Base-by-base conservation (phyloP, 2,329 filamentous ascomycete species). In the Microsporum ferrugineum region DNA sequence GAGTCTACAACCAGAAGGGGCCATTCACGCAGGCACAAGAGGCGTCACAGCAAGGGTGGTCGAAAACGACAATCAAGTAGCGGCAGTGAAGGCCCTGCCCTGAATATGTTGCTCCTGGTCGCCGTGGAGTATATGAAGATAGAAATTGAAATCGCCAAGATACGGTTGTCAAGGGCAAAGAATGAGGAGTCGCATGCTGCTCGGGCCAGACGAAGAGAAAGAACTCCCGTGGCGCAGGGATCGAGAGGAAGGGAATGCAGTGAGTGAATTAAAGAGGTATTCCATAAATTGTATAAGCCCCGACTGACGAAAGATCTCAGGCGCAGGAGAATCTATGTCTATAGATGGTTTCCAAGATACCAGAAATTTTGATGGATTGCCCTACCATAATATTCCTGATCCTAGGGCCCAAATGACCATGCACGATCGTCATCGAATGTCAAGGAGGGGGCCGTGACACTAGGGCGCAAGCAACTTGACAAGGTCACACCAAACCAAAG, bases 91-190 rank as follows among this genome's bases (percentile, higher is more conserved):
- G 31, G 33, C 53, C 17, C 39, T 14, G 5, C 51, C 12, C 23
- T 63, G 5, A 33, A 61, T 36, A 36, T 34, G 6, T 39, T 63
- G 36, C n/a, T 59, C 10, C 12, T 34, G 10, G 53, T 57, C 14
- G 45, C 38, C 17, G 39, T 31, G 2, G 62, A 59, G 10, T 39
- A 59, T 10, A 23, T 61, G 12, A 59, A 61, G 34, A 47, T 60
- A 1, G 59, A 63, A 36, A 59, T 59, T 3, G 62, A 61, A 4
- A 59, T 53, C 31, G 59, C 49, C 14, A 61, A 62, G 27, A 36
- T 60, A n/a, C 47, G 58, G 2, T 33, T 33, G 58, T 41, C 34
- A 59, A 47, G 53, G 49, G 51, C 14, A 47, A 62, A 33, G 57
- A 57, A 63, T n/a, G 27, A n/a, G 33, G 57, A 31, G 38, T 39